A percentile compares a stretch with the other conserved stretches of the same genome.
Conservation (phyloP, 2,329 filamentous ascomycete genomes). For the Nemania diffusa region DNA sequence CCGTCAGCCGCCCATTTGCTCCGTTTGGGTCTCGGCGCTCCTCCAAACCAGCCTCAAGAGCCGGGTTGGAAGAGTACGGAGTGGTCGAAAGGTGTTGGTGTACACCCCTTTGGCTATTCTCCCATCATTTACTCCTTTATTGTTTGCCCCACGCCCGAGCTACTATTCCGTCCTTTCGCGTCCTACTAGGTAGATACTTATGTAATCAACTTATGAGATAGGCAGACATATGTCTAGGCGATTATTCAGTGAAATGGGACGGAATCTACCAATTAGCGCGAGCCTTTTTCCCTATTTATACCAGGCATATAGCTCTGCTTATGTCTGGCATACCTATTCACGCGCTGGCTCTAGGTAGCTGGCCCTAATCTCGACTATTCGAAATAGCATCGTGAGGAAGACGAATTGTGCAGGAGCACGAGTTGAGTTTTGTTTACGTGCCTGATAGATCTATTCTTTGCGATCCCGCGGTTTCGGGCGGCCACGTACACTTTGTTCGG, state of each 20-base stretch:
- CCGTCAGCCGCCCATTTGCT: background rate
- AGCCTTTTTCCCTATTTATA: background rate
- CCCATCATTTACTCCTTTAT: conserved; percentile 4
- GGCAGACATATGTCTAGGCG: background rate
- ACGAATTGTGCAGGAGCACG: background rate
- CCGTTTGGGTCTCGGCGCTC: conserved; percentile 5
- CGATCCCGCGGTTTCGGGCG: too few relatives aligned
- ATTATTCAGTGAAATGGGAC: background rate
- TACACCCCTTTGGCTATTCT: background rate
- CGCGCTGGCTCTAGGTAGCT: background rate
- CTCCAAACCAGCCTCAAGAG: background rate
- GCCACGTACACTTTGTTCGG: too few relatives aligned
- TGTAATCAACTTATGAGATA: conserved; percentile 3
- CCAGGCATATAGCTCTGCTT: background rate
- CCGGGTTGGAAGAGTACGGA: conserved; percentile 4
- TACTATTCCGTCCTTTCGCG: background rate
- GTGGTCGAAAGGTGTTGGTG: background rate
- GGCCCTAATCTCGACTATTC: conserved; percentile 1
- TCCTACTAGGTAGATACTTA: background rate
- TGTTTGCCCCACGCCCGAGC: background rate
- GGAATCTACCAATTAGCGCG: background rate
- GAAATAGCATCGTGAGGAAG: conserved; percentile 5
- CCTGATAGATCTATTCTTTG: background rate
- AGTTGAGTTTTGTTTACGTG: background rate
- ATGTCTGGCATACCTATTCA: background rate